phyloP scores from a whole-genome alignment of 129 eudicot species.

The Rutidosis leptorrhynchoides region DNA sequence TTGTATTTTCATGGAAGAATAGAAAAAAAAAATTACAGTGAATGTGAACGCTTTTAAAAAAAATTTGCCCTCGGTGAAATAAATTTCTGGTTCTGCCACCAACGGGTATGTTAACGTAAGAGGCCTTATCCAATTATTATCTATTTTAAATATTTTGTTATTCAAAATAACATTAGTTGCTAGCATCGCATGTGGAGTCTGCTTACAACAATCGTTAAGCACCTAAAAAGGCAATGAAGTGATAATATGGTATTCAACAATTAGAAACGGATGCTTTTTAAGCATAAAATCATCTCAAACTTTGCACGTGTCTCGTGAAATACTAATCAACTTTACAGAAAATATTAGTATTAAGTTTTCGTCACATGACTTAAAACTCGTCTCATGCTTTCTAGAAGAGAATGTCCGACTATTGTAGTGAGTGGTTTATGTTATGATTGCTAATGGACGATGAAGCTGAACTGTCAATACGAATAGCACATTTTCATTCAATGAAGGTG shows the following conservation, averaged over 20 bases:
- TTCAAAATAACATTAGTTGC: not conserved
- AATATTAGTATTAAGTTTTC: no score
- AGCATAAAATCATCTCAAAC: not conserved
- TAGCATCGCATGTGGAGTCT: constrained; percentile 11
- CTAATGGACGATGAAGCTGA: not conserved
- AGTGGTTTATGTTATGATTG: not conserved
- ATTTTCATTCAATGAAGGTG: not conserved
- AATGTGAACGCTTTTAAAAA: no score
- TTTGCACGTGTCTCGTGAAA: constrained; percentile 12
- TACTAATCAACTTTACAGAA: not conserved
- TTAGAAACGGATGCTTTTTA: constrained; percentile 6
- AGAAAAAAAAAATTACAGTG: no score
- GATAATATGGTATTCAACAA: constrained; percentile 16
- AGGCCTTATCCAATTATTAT: no score
- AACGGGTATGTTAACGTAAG: no score
- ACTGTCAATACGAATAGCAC: not conserved
- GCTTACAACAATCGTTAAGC: constrained; percentile 21
- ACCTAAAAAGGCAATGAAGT: constrained; percentile 22
- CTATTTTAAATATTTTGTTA: no score
- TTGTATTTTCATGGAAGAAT: no score
- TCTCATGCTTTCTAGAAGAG: no score
- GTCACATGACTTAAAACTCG: no score
- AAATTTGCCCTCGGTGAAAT: no score
- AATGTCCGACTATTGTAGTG: not conserved
- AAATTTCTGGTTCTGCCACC: no score